phyloP scores from a whole-genome alignment of 345 rosid genomes.

The Isatis tinctoria region DNA sequence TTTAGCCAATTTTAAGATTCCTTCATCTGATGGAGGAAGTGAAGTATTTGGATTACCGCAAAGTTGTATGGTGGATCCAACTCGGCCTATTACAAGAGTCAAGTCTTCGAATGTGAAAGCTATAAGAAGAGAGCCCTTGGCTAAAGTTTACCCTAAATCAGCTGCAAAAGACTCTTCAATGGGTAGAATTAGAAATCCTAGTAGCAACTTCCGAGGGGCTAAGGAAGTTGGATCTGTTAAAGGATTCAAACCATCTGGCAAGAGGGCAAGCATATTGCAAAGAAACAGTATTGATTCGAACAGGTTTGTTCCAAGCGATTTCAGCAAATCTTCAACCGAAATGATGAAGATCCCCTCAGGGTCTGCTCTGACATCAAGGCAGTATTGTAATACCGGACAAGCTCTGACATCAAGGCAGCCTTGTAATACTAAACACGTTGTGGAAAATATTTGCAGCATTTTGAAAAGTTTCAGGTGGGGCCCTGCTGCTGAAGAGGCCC shows the following conservation, averaged over 20 bases:
- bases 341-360: conserved; percentile 37
- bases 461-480: conserved; percentile 66
- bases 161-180: conserved; percentile 38
- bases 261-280: conserved; percentile 44
- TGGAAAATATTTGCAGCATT: conserved; percentile 54
- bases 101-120: conserved; percentile 53
- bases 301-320: conserved; percentile 36
- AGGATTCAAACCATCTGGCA: conserved; percentile 47
- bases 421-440: conserved; percentile 36
- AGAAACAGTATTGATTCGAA: conserved; percentile 38
- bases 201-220: conserved; percentile 28
- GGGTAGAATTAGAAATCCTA: conserved; percentile 27
- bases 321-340: conserved; percentile 38
- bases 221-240: conserved; percentile 40
- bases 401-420: conserved; percentile 40
- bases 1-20: conserved; percentile 61
- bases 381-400: conserved; percentile 26
- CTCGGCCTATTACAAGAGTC: conserved; percentile 42
- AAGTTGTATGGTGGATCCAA: conserved; percentile 59
- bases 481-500: conserved; percentile 68
- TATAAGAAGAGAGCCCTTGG: conserved; percentile 44
- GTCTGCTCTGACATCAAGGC: conserved; percentile 39
- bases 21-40: conserved; percentile 53
- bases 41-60: conserved; percentile 29
- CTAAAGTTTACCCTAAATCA: conserved; percentile 53